Evolutionary conservation across 2,329 filamentous ascomycete species (phyloP), one percentile per base, ranked within the genome.

Genomic region (Hymenoscyphus linearis): DNA sequence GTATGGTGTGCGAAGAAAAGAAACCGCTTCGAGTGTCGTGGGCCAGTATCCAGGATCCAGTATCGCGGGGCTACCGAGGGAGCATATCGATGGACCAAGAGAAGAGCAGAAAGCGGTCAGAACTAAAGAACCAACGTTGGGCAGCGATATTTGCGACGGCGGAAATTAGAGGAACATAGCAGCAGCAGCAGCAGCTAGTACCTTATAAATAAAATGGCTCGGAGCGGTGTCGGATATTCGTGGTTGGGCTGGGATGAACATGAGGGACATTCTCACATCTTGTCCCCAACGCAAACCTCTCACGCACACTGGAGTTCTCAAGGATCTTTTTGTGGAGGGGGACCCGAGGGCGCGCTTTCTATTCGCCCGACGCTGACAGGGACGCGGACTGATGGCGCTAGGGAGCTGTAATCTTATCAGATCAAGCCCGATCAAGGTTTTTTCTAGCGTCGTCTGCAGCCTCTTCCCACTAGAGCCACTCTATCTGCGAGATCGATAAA

Each of bases 61-160:
- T 68, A 65, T 65, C 63, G 66, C 54, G 59, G 65, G 62, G 62
- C 56, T 69, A 68, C 68, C 68, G 66, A 64, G 66, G 66, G 56
- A 70, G 64, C 69, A 70, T 70, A 62, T 64, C 62, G 64, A 65
- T 47, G 5, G 40, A 9, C 31, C 31, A 31, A 31, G 31, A 31
- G 31, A 31, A 31, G 31, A 31, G n/a, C 50, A 56, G 55, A 62
- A 57, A 61, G 66, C 63, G 61, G 68, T 65, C 62, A 64, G 58
- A 18, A 16, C 50, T 18, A n/a, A 47, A n/a, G 40, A 22, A 31
- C 31, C 31, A 31, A 31, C 4, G 4, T 31, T 31, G 40, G 40
- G n/a, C n/a, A 22, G 5, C 4, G 40, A 22, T 16, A 47, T 47
- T 47, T 47, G n/a, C 40, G 40, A 18, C 4, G n/a, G n/a, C 2